These are phyloP conservation scores for Wilcoxina mikolae DNA, from an alignment of 495 filamentous ascomycete species.

Conservation along the genomic window DNA sequence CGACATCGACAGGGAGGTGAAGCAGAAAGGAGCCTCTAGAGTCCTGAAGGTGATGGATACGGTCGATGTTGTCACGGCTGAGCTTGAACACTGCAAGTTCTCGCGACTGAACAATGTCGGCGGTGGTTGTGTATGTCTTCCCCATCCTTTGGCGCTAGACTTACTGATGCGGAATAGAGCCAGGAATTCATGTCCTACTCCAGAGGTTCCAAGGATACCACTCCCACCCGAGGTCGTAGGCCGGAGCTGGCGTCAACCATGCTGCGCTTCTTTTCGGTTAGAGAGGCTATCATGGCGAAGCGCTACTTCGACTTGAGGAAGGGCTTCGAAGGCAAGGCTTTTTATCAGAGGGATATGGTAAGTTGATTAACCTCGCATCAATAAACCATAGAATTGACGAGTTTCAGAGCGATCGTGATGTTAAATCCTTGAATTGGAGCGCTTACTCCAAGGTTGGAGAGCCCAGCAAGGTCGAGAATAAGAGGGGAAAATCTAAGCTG, in stretches of 20 bases:
- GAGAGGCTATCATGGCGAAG: background rate
- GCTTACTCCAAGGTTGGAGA: background rate
- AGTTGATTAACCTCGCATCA: no score
- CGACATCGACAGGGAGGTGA: background rate
- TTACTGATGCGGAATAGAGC: no score
- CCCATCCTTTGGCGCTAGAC: no score
- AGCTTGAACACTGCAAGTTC: background rate
- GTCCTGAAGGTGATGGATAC: background rate
- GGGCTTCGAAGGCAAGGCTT: background rate
- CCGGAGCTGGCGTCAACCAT: no score
- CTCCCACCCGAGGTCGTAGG: no score
- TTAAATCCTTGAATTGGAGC: background rate
- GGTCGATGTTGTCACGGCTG: background rate
- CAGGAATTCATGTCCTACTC: background rate
- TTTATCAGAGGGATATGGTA: background rate
- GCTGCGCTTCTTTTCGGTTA: background rate
- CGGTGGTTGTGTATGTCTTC: background rate
- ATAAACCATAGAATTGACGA: no score
- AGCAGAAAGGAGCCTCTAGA: background rate
- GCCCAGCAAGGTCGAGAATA: background rate
- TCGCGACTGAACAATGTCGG: background rate
- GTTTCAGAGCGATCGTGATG: background rate
- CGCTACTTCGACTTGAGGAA: background rate
- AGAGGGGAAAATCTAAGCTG: no score
- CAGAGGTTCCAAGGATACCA: no score